Base-by-base conservation (phyloP, 2,329 filamentous ascomycete genomes). In the Scytalidium sp. region DNA sequence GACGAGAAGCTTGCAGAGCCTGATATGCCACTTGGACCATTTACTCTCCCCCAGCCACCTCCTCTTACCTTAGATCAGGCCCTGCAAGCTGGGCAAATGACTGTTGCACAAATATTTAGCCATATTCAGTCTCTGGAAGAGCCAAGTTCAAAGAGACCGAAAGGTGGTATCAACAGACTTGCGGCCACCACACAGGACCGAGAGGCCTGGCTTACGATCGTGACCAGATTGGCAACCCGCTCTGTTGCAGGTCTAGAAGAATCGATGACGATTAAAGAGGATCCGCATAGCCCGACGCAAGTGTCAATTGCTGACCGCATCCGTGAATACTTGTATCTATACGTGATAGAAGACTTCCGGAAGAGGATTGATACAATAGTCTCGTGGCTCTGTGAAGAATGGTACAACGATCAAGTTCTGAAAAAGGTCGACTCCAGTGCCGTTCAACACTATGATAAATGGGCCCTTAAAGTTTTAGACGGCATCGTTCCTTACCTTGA, bases 351-450 rank as follows among this genome's bases (percentile, higher is more conserved):
- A 56, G 93, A 97, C 65, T 99, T 96, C 71, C 84, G 93, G 48
- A 85, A 81, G 54, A 85, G 94, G 41, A 92, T 97, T 55, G 92
- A 95, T 58, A 81, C 94, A 19, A 93, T 91, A 1, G 90, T 97
- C 46, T 85, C 87, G 7, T 99, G 94, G 94, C 78, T 99, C 15
- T 96, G 87, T 60, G 94, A 99, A 67, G 94, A 99, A 70, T 99
- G 94, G 93, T 97, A 96, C 69, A 95, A 92, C 61, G 93, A 97
- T 66, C 84, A 76, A 41, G 69, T 90, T 25, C 71, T 78, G 49
- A 69, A 59, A 41, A 72, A 70, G 51, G 59, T 65, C 45, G 68
- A 64, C 43, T 65, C 66, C 10, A 73, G 77, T 39, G 76, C 78
- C 7, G 75, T 80, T 3, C 64, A 79, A 27, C 81, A 94, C 66